Base-by-base conservation (phyloP, 306 rosid species). In the Hippophae tibetana region DNA sequence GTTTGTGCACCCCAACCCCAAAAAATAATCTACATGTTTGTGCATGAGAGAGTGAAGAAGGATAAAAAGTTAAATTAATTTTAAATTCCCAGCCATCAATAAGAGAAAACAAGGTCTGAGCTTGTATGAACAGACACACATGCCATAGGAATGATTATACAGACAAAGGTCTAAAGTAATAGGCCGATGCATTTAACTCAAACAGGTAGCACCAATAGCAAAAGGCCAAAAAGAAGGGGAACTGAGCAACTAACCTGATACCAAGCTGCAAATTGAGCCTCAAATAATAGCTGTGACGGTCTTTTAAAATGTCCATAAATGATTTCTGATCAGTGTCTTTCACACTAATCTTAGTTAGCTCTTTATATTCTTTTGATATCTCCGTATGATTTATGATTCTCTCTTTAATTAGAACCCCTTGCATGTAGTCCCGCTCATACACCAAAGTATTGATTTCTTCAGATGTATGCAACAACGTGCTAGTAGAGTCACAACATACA, bases 361-460 rank as follows among this genome's bases (percentile, higher is more conserved):
- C 69, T 70, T 77, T 84, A 57, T 65, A 69, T 69, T 78, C 75
- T 49, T 46, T 60, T 31, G 76, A 42, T 46, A 62, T 57, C 66
- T 72, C 95, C 5, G 80, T 58, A 63, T 48, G 62, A 27, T 68
- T 72, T 66, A 72, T 74, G 25, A 55, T 25, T 78, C 75, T 84
- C 82, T 92, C 99, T 73, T 71, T 76, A 13, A 73, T 86, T 49
- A 92, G 69, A 66, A 92, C 96, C 70, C 97, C 99, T 74, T 88
- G 99, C 85, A 88, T 69, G 64, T 92, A 92, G 67, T 92, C 97
- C 78, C 95, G 77, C 70, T 83, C 99, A 6, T 73, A 84, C 57
- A 80, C 82, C 31, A 66, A 47, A 65, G 26, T 18, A 54, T 59
- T 60, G 23, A 5, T 58, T 43, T 69, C 85, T 48, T 71, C 68